Percentiles rank a stretch among this genome's conserved stretches.
Evolutionary conservation across 257 asterid species (phyloP).

Genomic region (Capsicum rhomboideum): DNA sequence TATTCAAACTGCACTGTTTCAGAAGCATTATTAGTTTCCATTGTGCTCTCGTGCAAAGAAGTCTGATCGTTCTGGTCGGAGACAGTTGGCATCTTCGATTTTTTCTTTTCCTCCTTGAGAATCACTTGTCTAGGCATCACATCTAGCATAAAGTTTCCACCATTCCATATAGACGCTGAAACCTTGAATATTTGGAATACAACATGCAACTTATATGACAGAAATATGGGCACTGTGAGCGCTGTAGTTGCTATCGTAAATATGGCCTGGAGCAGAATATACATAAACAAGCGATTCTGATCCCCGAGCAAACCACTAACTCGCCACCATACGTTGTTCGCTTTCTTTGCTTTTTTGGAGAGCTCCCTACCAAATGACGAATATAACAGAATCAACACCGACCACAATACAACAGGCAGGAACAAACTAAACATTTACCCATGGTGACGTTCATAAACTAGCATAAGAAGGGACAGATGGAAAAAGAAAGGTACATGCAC

Average conservation of each 20-base stretch:
- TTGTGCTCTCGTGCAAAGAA: neutral
- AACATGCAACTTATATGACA: constrained; percentile 62
- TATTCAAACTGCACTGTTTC: constrained; percentile 20
- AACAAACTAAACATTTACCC: neutral
- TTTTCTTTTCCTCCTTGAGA: constrained; percentile 66
- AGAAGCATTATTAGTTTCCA: neutral
- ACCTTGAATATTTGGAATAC: constrained; percentile 81
- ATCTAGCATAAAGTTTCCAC: constrained; percentile 86
- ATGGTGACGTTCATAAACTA: neutral
- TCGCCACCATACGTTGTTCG: constrained; percentile 92
- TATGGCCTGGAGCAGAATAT: constrained; percentile 70
- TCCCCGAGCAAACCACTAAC: constrained; percentile 90
- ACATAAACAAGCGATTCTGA: constrained; percentile 87
- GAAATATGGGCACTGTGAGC: constrained; percentile 79
- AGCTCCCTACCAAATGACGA: constrained; percentile 47
- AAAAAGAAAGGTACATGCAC: neutral
- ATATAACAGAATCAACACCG: neutral
- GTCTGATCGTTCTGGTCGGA: neutral
- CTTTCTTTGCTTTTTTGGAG: constrained; percentile 90
- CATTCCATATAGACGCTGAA: constrained; percentile 85
- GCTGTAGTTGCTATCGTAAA: constrained; percentile 90
- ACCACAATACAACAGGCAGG: neutral
- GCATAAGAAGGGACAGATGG: neutral
- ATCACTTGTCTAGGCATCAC: constrained; percentile 95
- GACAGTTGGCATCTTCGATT: constrained; percentile 33